A percentile compares a stretch with the other conserved stretches of the same genome.
phyloP scores from a whole-genome alignment of 2,329 filamentous ascomycete genomes.

The Lasiodiplodia theobromae region DNA sequence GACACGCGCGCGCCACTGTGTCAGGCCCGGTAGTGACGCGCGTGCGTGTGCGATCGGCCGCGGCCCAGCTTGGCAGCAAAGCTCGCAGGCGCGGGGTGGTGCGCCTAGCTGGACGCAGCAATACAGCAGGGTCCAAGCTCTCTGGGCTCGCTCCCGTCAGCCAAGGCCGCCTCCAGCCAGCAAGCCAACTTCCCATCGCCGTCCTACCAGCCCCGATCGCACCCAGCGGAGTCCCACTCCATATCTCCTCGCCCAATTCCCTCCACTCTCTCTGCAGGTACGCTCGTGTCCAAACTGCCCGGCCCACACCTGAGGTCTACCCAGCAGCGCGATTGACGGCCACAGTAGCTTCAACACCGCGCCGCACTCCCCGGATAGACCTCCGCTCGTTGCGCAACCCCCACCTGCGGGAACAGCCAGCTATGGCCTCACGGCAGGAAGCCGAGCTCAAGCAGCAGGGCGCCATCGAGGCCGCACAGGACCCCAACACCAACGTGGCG shows the following conservation, averaged over 20 bases:
- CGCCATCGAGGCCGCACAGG: conserved; percentile 76
- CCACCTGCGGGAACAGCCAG: conserved; percentile 26
- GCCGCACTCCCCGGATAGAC: conserved; percentile 14
- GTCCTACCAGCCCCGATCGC: conserved; percentile 11
- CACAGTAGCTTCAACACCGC: conserved; percentile 6
- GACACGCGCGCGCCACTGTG: conserved; percentile 6
- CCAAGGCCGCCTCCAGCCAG: conserved; percentile 21
- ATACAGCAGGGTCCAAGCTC: conserved; percentile 20
- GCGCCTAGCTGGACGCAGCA: conserved; percentile 11
- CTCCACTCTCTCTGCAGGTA: conserved; percentile 1
- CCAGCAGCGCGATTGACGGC: conserved; percentile 16
- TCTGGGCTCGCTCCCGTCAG: conserved; percentile 20
- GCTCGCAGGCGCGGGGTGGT: conserved; percentile 20
- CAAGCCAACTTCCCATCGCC: conserved; percentile 24
- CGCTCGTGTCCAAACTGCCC: conserved; percentile 3
- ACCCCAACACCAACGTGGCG: conserved; percentile 72
- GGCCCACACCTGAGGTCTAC: not conserved
- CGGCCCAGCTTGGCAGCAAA: not conserved
- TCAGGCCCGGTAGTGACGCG: not conserved
- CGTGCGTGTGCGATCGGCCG: not conserved
- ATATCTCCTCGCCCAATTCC: conserved; percentile 2
- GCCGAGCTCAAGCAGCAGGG: conserved; percentile 82
- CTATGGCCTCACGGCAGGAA: conserved; percentile 27
- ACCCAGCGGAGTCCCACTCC: not conserved
- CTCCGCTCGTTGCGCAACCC: conserved; percentile 18